Evolutionary conservation across 305 asterid genomes (phyloP).

Genomic region (Andrographis paniculata): DNA sequence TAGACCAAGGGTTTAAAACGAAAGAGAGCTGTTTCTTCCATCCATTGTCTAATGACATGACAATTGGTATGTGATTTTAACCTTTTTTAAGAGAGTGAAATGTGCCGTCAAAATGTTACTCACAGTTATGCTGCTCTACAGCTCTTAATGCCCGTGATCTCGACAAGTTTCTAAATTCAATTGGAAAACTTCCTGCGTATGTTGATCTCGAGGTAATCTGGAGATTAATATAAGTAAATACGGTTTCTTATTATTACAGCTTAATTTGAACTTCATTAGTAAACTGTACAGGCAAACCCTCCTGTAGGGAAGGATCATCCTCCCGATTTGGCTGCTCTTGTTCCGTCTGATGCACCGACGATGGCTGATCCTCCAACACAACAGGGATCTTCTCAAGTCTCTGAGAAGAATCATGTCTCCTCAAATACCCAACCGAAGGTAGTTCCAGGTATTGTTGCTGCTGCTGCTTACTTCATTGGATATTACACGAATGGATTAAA

Average conservation of each 20-base stretch:
- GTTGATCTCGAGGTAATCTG: conserved; percentile 89
- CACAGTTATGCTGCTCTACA: conserved; percentile 24
- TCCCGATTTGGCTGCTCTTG: conserved; percentile 80
- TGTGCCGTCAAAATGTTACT: conserved; percentile 1
- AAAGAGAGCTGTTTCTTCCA: conserved; percentile 80
- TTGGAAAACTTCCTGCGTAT: conserved; percentile 60
- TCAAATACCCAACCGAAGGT: conserved; percentile 26
- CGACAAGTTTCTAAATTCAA: conserved; percentile 72
- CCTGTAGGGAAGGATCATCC: conserved; percentile 94
- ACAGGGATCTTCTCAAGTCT: conserved; percentile 27
- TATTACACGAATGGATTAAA: conserved; percentile 2
- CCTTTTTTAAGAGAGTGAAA: background rate
- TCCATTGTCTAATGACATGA: conserved; percentile 74
- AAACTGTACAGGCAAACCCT: conserved; percentile 57
- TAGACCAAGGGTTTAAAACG: conserved; percentile 70
- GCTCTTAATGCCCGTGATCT: conserved; percentile 68
- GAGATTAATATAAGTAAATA: conserved; percentile 7
- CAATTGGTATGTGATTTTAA: conserved; percentile 1
- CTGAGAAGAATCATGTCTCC: conserved; percentile 26
- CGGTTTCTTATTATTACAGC: conserved; percentile 9
- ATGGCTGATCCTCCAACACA: conserved; percentile 29
- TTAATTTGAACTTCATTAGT: conserved; percentile 11
- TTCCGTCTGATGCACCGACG: conserved; percentile 57
- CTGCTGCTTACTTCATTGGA: background rate
- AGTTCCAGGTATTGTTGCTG: conserved; percentile 34